Evolutionary conservation across 345 rosid genomes (phyloP).

Genomic region (Acer negundo): DNA sequence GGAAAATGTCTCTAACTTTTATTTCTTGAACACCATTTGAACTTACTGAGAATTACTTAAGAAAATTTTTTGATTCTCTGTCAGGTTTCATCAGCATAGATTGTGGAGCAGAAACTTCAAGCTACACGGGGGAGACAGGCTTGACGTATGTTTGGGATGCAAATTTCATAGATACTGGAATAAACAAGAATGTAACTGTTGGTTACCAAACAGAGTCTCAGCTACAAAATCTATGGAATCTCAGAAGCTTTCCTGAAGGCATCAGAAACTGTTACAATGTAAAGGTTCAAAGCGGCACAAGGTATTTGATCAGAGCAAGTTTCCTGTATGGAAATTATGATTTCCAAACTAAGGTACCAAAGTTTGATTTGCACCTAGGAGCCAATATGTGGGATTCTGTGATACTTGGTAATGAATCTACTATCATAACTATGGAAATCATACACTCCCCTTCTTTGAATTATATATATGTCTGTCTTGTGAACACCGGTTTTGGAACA

Average conservation of each 20-base stretch:
- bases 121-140: constrained; percentile 8
- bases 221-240: constrained; percentile 6
- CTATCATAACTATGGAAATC: constrained; percentile 27
- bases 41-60: too few species aligned
- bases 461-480: constrained; percentile 37
- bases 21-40: too few species aligned
- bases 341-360: constrained; percentile 14
- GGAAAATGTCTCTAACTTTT: background rate
- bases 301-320: constrained; percentile 42
- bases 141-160: constrained; percentile 1
- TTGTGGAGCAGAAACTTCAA: constrained; percentile 18
- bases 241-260: constrained; percentile 45
- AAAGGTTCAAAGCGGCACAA: constrained; percentile 27
- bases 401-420: constrained; percentile 13
- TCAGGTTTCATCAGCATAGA: constrained; percentile 27
- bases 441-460: constrained; percentile 25
- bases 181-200: constrained; percentile 6
- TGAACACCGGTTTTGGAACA: constrained; percentile 39
- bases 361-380: constrained; percentile 38
- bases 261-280: constrained; percentile 39
- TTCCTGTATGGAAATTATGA: constrained; percentile 45
- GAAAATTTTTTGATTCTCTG: background rate
- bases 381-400: constrained; percentile 33
- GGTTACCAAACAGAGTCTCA: background rate
- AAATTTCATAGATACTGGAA: background rate